A percentile compares a stretch with the other conserved stretches of the same genome.
Evolutionary conservation across 1,139 yeast species (phyloP).

Genomic region (Suhomyces taliae): DNA sequence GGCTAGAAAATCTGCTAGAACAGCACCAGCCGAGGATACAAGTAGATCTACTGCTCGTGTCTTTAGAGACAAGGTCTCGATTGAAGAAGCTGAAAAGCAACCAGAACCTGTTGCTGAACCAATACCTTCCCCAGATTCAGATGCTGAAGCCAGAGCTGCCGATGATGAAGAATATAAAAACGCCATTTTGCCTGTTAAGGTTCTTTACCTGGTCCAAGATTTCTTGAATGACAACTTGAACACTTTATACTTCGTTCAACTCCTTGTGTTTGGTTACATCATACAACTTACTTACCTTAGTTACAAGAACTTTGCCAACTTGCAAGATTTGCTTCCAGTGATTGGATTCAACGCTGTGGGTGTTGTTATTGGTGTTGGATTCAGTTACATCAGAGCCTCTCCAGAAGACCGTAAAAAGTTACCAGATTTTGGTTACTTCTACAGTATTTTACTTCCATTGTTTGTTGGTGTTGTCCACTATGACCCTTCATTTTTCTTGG

Average conservation of each 20-base stretch:
- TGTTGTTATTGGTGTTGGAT: constrained; percentile 29
- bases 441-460: constrained; percentile 36
- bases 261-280: constrained; percentile 31
- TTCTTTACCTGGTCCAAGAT: constrained; percentile 37
- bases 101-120: background rate
- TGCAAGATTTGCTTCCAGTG: constrained; percentile 22
- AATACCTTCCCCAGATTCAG: background rate
- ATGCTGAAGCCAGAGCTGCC: background rate
- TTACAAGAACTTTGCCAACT: constrained; percentile 17
- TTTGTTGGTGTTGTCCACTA: constrained; percentile 23
- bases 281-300: constrained; percentile 32
- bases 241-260: constrained; percentile 34
- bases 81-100: background rate
- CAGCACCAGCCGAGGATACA: background rate
- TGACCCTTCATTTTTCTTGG: constrained; percentile 26
- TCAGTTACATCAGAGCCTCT: constrained; percentile 28
- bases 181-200: constrained; percentile 10
- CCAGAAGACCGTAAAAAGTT: constrained; percentile 17
- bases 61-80: constrained; percentile 1
- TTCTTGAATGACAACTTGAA: constrained; percentile 38
- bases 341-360: constrained; percentile 40
- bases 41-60: constrained; percentile 11
- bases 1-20: constrained; percentile 1
- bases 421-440: constrained; percentile 43
- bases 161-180: constrained; percentile 15